Conservation (phyloP, 2,329 filamentous ascomycete genomes). For the Tolypocladium tropicale region DNA sequence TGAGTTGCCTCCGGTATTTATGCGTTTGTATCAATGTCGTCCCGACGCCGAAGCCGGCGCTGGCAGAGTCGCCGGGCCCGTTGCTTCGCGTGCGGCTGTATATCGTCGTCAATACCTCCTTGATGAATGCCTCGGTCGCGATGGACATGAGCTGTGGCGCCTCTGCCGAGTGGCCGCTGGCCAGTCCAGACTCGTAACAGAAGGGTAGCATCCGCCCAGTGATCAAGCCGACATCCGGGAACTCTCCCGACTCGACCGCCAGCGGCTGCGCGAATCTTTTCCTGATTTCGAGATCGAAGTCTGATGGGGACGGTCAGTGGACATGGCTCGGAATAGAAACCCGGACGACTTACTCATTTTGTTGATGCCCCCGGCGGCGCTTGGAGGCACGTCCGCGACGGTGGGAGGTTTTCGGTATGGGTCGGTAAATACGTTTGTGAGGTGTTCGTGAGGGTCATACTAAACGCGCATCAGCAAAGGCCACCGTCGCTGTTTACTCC, state of each 20-base stretch:
- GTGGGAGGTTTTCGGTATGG: slow-evolving; percentile 34
- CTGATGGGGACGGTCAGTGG: slow-evolving; percentile 25
- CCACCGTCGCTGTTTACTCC: not conserved
- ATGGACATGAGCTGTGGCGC: slow-evolving; percentile 54
- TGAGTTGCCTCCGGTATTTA: slow-evolving; percentile 65
- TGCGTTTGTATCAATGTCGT: slow-evolving; percentile 68
- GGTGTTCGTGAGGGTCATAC: slow-evolving; percentile 45
- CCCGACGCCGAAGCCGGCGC: slow-evolving; percentile 53
- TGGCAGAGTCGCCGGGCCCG: slow-evolving; percentile 51
- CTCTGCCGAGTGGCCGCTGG: slow-evolving; percentile 47
- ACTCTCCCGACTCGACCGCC: slow-evolving; percentile 58
- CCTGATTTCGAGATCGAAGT: slow-evolving; percentile 56
- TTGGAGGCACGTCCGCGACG: slow-evolving; percentile 52
- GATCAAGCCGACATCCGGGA: slow-evolving; percentile 54
- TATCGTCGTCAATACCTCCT: slow-evolving; percentile 52
- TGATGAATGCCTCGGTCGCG: slow-evolving; percentile 57
- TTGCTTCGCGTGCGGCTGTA: slow-evolving; percentile 57
- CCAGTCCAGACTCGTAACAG: slow-evolving; percentile 55
- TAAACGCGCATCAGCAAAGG: slow-evolving; percentile 15
- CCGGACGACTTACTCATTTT: slow-evolving; percentile 62
- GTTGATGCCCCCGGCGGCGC: slow-evolving; percentile 60
- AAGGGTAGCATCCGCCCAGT: slow-evolving; percentile 57
- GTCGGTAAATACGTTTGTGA: slow-evolving; percentile 42
- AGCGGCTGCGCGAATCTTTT: slow-evolving; percentile 55
- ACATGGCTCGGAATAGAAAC: not conserved